Percentiles rank a stretch among this genome's conserved stretches.
phyloP scores from a whole-genome alignment of 768 basidiomycete species.

The Tricholoma terreum region DNA sequence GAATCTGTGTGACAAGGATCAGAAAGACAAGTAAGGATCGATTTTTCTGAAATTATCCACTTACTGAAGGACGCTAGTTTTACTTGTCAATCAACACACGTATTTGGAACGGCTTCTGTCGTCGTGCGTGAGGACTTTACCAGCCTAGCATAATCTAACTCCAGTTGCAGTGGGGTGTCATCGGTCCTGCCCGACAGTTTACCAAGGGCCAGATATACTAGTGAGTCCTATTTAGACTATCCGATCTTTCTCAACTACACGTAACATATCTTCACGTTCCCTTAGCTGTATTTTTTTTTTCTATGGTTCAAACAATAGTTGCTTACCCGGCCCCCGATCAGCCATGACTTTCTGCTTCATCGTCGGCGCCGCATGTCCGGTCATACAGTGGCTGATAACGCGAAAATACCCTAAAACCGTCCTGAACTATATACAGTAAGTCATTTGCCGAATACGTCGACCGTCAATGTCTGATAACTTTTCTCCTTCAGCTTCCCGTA shows the following conservation, averaged over 20 bases:
- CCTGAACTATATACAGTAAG: slow-evolving; percentile 67
- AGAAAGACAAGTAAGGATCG: slow-evolving; percentile 39
- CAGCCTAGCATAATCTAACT: slow-evolving; percentile 8
- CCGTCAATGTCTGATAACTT: background rate
- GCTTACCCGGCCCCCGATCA: slow-evolving; percentile 18
- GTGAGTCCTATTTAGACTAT: slow-evolving; percentile 32
- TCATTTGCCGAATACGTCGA: slow-evolving; percentile 4
- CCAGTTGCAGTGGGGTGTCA: slow-evolving; percentile 52
- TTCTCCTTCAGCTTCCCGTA: slow-evolving; percentile 42
- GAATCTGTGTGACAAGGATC: slow-evolving; percentile 43
- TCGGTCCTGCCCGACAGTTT: slow-evolving; percentile 62
- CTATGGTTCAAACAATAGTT: background rate
- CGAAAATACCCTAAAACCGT: slow-evolving; percentile 61
- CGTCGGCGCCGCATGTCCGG: slow-evolving; percentile 63
- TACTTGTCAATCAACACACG: slow-evolving; percentile 49
- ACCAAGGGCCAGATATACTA: slow-evolving; percentile 55
- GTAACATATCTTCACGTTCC: background rate
- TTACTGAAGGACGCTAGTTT: slow-evolving; percentile 32
- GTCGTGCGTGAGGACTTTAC: slow-evolving; percentile 43
- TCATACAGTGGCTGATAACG: slow-evolving; percentile 59
- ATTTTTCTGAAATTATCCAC: background rate
- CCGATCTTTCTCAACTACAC: background rate
- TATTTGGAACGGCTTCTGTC: slow-evolving; percentile 51
- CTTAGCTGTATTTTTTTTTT: slow-evolving; percentile 16
- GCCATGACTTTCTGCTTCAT: slow-evolving; percentile 71